phyloP scores from a whole-genome alignment of 768 basidiomycete genomes.

The Serendipita sp. region DNA sequence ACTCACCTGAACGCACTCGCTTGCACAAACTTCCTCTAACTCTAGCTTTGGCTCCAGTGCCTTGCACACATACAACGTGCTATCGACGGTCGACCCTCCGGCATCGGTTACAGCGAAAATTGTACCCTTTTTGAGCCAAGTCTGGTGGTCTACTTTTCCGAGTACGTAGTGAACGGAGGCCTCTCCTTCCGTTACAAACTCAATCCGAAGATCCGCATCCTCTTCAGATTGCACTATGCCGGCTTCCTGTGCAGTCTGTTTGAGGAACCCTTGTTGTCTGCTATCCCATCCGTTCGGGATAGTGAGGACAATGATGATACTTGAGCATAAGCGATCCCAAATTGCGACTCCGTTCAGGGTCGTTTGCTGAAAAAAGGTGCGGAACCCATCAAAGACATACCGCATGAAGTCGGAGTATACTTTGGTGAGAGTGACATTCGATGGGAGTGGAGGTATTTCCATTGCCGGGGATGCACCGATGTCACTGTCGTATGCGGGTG shows the following conservation, averaged over 20 bases:
- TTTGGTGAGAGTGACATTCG: constrained; percentile 7
- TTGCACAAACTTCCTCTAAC: constrained; percentile 6
- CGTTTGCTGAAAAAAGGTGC: not conserved
- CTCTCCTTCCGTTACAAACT: constrained; percentile 5
- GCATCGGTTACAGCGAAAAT: constrained; percentile 3
- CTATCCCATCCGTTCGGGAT: constrained; percentile 6
- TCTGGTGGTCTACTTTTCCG: not conserved
- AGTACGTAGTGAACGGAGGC: constrained; percentile 9
- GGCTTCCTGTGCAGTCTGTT: not conserved
- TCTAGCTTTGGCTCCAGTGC: not conserved
- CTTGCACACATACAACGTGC: constrained; percentile 2
- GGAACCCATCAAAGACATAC: not conserved
- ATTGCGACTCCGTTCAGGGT: constrained; percentile 8
- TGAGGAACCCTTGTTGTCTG: not conserved
- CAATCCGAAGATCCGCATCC: not conserved
- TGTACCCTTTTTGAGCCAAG: not conserved
- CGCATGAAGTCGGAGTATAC: constrained; percentile 3
- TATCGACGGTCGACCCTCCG: constrained; percentile 6
- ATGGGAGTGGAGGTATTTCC: constrained; percentile 1
- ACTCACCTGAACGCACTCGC: constrained; percentile 9
- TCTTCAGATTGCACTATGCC: not conserved
- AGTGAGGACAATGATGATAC: constrained; percentile 23
- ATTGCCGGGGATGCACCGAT: not conserved
- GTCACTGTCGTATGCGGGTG: not conserved
- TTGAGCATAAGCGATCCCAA: not conserved